Conservation (phyloP, 129 eudicot species). For the Tagetes patula region DNA sequence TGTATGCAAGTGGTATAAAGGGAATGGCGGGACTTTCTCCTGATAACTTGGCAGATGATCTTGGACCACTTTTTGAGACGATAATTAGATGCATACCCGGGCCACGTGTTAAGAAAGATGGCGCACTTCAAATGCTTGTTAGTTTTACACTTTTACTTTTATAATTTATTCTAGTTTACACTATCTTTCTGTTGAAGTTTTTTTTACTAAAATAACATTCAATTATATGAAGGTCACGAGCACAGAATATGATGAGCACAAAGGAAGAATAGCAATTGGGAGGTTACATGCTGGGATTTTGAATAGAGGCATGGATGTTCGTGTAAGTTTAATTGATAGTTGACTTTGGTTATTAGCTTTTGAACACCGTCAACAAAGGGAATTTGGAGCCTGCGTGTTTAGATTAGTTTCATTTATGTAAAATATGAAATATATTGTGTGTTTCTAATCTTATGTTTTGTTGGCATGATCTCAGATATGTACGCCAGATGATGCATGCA, state of each 20-base stretch:
- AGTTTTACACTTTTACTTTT: slow-evolving; percentile 49
- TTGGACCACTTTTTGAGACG: slow-evolving; percentile 93
- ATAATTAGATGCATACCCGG: slow-evolving; percentile 93
- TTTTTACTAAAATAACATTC: no score
- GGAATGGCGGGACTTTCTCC: slow-evolving; percentile 93
- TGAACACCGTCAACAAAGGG: neutral
- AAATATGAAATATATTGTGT: neutral
- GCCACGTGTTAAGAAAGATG: slow-evolving; percentile 81
- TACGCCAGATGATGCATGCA: slow-evolving; percentile 80
- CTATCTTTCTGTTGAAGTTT: neutral
- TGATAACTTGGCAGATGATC: slow-evolving; percentile 83
- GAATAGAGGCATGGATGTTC: slow-evolving; percentile 83
- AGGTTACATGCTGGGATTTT: slow-evolving; percentile 86
- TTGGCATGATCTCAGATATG: slow-evolving; percentile 49
- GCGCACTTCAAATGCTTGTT: slow-evolving; percentile 97
- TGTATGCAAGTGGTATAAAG: slow-evolving; percentile 88
- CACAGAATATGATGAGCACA: slow-evolving; percentile 87
- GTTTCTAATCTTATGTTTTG: slow-evolving; percentile 9
- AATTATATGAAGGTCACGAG: slow-evolving; percentile 60
- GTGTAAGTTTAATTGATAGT: slow-evolving; percentile 45
- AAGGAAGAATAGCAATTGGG: slow-evolving; percentile 93
- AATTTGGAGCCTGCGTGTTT: neutral
- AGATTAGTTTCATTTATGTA: slow-evolving; percentile 1
- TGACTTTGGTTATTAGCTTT: neutral
- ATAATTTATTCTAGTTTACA: neutral